These are phyloP conservation scores for Lecanicillium sp. DNA, from an alignment of 2,329 filamentous ascomycete genomes.

Conservation along the genomic window DNA sequence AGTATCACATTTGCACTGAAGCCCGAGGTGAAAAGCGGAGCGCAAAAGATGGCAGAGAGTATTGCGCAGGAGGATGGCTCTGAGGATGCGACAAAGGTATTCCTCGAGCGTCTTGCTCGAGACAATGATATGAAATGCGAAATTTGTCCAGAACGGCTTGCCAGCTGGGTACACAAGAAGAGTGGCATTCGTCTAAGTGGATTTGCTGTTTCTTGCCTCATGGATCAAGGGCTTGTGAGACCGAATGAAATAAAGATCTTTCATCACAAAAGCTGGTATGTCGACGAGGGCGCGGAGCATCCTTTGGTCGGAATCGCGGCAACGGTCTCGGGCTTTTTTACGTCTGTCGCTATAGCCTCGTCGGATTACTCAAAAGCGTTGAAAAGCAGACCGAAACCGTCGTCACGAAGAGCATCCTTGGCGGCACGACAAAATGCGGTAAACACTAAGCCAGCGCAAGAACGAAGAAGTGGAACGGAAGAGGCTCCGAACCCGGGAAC, in stretches of 20 bases:
- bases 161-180: slow-evolving; percentile 53
- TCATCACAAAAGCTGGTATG: slow-evolving; percentile 45
- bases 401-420: background rate
- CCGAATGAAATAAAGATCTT: slow-evolving; percentile 49
- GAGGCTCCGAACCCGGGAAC: background rate
- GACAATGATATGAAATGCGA: slow-evolving; percentile 49
- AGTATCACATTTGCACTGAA: slow-evolving; percentile 45
- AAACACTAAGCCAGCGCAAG: background rate
- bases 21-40: slow-evolving; percentile 32
- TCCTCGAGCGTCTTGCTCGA: slow-evolving; percentile 43
- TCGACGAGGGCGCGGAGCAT: slow-evolving; percentile 55
- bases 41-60: slow-evolving; percentile 35
- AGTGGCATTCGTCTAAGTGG: slow-evolving; percentile 52
- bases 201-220: slow-evolving; percentile 50
- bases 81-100: slow-evolving; percentile 40
- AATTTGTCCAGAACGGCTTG: slow-evolving; percentile 46
- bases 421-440: background rate
- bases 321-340: slow-evolving; percentile 57
- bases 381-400: slow-evolving; percentile 4
- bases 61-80: slow-evolving; percentile 48
- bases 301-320: slow-evolving; percentile 57
- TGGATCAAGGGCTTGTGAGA: slow-evolving; percentile 44
- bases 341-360: slow-evolving; percentile 51
- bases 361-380: slow-evolving; percentile 14
- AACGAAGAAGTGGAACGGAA: no score